Conservation (phyloP, 2,329 filamentous ascomycete genomes). For the Laburnicola sp. region DNA sequence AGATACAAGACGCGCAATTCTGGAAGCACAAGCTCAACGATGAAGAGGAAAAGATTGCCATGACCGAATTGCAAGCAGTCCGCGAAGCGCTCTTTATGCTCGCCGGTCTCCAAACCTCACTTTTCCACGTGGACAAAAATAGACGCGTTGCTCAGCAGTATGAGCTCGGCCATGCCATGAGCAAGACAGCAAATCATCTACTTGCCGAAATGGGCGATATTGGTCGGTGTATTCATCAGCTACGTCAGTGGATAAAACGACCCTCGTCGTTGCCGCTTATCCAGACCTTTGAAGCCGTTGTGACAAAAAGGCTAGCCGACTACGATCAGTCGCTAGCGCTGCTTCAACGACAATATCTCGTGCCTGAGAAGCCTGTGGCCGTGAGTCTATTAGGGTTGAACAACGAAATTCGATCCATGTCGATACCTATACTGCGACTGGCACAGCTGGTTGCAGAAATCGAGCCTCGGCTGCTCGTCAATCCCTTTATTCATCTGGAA, state of each 20-base stretch:
- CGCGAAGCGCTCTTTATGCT: conserved; percentile 87
- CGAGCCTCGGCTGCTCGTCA: conserved; percentile 44
- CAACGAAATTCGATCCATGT: conserved; percentile 57
- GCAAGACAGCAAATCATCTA: conserved; percentile 41
- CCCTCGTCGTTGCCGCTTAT: conserved; percentile 49
- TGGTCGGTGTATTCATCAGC: conserved; percentile 51
- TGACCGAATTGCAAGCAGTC: conserved; percentile 73
- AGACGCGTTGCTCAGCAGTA: conserved; percentile 44
- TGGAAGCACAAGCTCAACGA: conserved; percentile 43
- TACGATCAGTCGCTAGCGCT: conserved; percentile 64
- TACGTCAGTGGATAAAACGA: conserved; percentile 55
- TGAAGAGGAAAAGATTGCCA: conserved; percentile 27
- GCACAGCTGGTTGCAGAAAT: conserved; percentile 64
- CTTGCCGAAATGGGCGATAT: conserved; percentile 52
- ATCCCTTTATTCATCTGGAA: conserved; percentile 75
- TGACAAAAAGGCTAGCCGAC: conserved; percentile 58
- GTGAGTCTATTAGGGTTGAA: conserved; percentile 69
- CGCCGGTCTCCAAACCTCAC: conserved; percentile 71
- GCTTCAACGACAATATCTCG: conserved; percentile 64
- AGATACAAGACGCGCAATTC: conserved; percentile 52
- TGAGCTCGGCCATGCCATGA: conserved; percentile 45
- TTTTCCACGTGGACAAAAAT: conserved; percentile 58
- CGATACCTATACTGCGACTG: conserved; percentile 62
- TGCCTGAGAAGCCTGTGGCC: conserved; percentile 56
- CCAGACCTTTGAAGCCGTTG: conserved; percentile 70